A percentile compares a stretch with the other conserved stretches of the same genome.
phyloP scores from a whole-genome alignment of 2,329 filamentous ascomycete species.

The Aspergillus bombycis region DNA sequence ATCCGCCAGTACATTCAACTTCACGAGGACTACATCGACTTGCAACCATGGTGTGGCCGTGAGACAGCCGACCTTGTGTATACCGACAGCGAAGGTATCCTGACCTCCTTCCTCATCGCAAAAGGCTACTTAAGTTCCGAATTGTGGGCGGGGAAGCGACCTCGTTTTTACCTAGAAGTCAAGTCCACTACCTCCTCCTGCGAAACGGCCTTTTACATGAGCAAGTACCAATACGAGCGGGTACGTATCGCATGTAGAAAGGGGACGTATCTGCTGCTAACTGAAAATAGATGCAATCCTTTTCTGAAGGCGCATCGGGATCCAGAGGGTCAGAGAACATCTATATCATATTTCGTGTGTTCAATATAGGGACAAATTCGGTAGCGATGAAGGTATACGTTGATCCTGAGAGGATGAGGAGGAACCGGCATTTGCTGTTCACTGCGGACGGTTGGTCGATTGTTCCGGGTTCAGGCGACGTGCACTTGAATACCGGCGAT shows the following conservation, averaged over 20 bases:
- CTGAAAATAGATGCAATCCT: constrained; percentile 11
- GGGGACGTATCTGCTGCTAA: not conserved
- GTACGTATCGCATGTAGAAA: constrained; percentile 32
- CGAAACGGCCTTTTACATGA: constrained; percentile 52
- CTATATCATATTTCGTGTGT: constrained; percentile 50
- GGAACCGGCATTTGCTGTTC: constrained; percentile 10
- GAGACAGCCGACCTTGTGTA: constrained; percentile 57
- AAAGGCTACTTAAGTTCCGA: constrained; percentile 12
- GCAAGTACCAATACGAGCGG: constrained; percentile 47
- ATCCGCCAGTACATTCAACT: constrained; percentile 47
- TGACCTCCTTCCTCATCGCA: constrained; percentile 16
- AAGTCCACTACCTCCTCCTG: constrained; percentile 50
- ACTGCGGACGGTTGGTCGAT: constrained; percentile 18
- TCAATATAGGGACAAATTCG: constrained; percentile 34
- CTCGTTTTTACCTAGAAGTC: constrained; percentile 55
- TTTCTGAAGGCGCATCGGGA: not conserved
- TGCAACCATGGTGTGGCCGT: constrained; percentile 43
- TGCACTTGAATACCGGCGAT: not conserved
- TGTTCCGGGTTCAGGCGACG: not conserved
- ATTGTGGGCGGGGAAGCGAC: constrained; percentile 28
- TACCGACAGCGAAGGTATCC: constrained; percentile 20
- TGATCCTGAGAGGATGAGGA: constrained; percentile 37
- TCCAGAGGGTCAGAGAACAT: constrained; percentile 21
- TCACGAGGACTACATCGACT: constrained; percentile 46
- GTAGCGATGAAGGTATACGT: constrained; percentile 44